Percentiles rank a stretch among this genome's conserved stretches.
These are phyloP conservation scores for Aspergillus incahuasiensis DNA, from an alignment of 495 filamentous ascomycete species.

Conservation along the genomic window DNA sequence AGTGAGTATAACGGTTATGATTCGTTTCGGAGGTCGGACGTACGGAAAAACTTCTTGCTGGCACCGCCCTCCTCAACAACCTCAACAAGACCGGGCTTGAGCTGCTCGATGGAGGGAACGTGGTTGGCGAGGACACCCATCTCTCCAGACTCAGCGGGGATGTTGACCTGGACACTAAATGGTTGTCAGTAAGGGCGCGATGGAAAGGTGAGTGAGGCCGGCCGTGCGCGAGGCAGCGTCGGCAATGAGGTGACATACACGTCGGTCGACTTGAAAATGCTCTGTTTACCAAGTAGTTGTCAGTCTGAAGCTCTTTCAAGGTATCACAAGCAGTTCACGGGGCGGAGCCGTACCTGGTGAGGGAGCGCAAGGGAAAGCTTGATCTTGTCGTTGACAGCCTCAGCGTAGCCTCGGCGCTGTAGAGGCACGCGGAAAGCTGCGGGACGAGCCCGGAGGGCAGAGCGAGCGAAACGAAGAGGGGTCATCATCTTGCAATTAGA, in stretches of 20 bases:
- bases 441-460: slow-evolving; percentile 75
- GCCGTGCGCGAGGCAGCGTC: neutral
- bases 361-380: slow-evolving; percentile 94
- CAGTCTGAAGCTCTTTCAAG: slow-evolving; percentile 14
- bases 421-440: slow-evolving; percentile 61
- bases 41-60: slow-evolving; percentile 99
- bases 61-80: slow-evolving; percentile 88
- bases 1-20: slow-evolving; percentile 1
- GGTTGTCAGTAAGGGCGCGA: slow-evolving; percentile 32
- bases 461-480: slow-evolving; percentile 82
- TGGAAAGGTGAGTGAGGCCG: slow-evolving; percentile 11
- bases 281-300: slow-evolving; percentile 38
- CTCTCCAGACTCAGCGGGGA: slow-evolving; percentile 94
- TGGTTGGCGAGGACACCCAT: slow-evolving; percentile 99
- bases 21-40: slow-evolving; percentile 36
- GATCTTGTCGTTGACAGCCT: slow-evolving; percentile 93
- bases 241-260: slow-evolving; percentile 52
- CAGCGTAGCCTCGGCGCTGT: slow-evolving; percentile 87
- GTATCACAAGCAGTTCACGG: neutral
- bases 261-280: slow-evolving; percentile 70
- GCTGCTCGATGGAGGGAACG: slow-evolving; percentile 97
- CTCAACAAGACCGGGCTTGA: slow-evolving; percentile 93
- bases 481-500: slow-evolving; percentile 73
- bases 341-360: slow-evolving; percentile 75
- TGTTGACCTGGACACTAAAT: slow-evolving; percentile 91